Evolutionary conservation across 2,329 filamentous ascomycete genomes (phyloP), one percentile per base, ranked within the genome.

Genomic region (Paecilomyces sp.): DNA sequence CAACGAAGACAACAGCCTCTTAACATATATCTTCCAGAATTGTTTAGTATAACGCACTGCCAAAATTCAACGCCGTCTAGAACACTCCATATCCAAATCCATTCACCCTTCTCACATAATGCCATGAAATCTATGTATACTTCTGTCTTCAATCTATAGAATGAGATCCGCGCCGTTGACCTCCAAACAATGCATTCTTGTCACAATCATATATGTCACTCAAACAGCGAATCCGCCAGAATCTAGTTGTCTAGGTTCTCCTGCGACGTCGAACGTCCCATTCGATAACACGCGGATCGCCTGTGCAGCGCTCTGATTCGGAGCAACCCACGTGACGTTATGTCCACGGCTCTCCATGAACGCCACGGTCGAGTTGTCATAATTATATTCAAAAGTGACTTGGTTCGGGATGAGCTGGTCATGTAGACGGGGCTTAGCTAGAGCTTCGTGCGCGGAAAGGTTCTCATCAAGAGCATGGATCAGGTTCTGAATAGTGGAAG

Each of bases 371-470:
- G 66, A 69, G 62, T 88, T 87, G 65, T 90, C 81, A 65, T 89
- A 95, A 0, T 73, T 73, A 33, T 84, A 85, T 74, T 96, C 91
- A 57, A 94, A 87, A 0, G 77, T 77, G 1, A 87, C 82, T 55
- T 76, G 75, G 66, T 91, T 88, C 0, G 91, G 92, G 57, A 91
- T 79, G 9, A 96, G 78, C 75, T 96, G 92, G 69, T 96, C 90
- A 69, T 96, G 92, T 24, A 95, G 76, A 8, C 92, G 80, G 0
- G 89, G 89, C 67, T 82, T 74, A 0, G 78, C 79, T 13, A 95
- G 79, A 0, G 90, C 88, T 56, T 88, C 77, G 0, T 76, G 73
- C 4, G 87, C 80, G 0, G 81, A 84, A 74, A 87, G 78, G 13
- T 79, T 78, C 62, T 85, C 81, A 67, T 93, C 88, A 2, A 96